Conservation (phyloP, 768 basidiomycete genomes). For the Naganishia randhawae region DNA sequence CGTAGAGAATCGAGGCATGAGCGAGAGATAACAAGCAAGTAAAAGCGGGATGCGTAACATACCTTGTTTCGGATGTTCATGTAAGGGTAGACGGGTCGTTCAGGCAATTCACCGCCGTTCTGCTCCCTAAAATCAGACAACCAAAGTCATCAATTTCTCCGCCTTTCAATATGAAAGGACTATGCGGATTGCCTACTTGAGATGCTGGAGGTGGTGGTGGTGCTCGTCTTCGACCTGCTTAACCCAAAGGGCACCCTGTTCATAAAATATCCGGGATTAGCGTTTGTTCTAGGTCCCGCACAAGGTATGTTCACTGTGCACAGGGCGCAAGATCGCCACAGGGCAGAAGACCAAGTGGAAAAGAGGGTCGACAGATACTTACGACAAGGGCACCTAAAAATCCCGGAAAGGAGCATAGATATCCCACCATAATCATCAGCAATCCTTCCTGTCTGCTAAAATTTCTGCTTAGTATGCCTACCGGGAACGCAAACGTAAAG, state of each 20-base stretch:
- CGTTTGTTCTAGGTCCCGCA: background rate
- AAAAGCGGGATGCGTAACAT: constrained; percentile 27
- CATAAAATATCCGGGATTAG: background rate
- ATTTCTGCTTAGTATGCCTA: background rate
- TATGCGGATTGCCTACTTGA: constrained; percentile 36
- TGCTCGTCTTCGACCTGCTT: constrained; percentile 48
- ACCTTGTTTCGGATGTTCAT: constrained; percentile 51
- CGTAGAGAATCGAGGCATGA: background rate
- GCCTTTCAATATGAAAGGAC: background rate
- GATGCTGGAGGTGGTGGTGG: constrained; percentile 43
- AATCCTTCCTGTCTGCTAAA: background rate
- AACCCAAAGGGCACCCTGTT: constrained; percentile 39
- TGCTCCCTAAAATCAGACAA: constrained; percentile 29
- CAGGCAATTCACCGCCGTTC: constrained; percentile 44
- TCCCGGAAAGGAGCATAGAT: background rate
- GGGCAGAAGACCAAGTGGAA: background rate
- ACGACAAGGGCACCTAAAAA: constrained; percentile 35
- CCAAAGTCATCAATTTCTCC: background rate
- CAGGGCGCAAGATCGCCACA: background rate
- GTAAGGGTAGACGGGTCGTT: constrained; percentile 49
- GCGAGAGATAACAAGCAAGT: background rate
- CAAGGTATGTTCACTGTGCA: background rate
- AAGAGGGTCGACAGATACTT: background rate
- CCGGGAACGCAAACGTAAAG: constrained; percentile 49
- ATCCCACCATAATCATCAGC: constrained; percentile 4